Base-by-base conservation (phyloP, 805 yeast genomes). In the Kockiozyma suomiensis region DNA sequence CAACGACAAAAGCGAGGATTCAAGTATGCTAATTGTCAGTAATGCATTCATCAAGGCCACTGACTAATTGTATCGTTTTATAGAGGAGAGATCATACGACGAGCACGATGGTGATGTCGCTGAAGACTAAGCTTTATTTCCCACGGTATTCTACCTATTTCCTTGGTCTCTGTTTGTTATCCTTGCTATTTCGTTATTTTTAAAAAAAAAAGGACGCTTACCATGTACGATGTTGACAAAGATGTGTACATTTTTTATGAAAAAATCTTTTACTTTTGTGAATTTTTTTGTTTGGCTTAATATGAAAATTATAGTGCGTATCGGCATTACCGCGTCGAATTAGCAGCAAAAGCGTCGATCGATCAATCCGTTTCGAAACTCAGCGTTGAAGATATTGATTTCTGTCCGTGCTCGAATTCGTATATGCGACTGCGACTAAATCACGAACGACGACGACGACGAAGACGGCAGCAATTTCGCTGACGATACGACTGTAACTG, bases 71-170 rank as follows among this genome's bases (percentile, higher is more conserved):
- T n/a, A 8, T 26, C 19, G 12, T 21, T 19, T 23, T 56, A 46
- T 26, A 25, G 58, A 60, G 37, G 61, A 60, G 21, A 28, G 61
- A n/a, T 56, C 62, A 32, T 60, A 60, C 49, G 64, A 60, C 30
- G 64, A 60, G 21, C 64, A 52, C 42, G 62, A 57, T 33, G 63
- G 54, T 43, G 64, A 56, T 49, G 64, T 57, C 33, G 58, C 37
- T 23, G 64, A 60, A 35, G 63, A 59, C 41, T 59, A 51, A 49
- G 28, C 33, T n/a, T n/a, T n/a, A n/a, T n/a, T n/a, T n/a, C n/a
- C 10, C 33, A 10, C 33, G 10, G 33, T 7, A 30, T 30, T 30
- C 33, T 7, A 10, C 33, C 33, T n/a, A 30, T 6, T 10, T 6
- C 33, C 6, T 6, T 30, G 33, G 10, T 30, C 10, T 6, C 10